Evolutionary conservation across 1,139 yeast genomes (phyloP), one percentile per base, ranked within the genome.

Genomic region (Pneumocystis canis): DNA sequence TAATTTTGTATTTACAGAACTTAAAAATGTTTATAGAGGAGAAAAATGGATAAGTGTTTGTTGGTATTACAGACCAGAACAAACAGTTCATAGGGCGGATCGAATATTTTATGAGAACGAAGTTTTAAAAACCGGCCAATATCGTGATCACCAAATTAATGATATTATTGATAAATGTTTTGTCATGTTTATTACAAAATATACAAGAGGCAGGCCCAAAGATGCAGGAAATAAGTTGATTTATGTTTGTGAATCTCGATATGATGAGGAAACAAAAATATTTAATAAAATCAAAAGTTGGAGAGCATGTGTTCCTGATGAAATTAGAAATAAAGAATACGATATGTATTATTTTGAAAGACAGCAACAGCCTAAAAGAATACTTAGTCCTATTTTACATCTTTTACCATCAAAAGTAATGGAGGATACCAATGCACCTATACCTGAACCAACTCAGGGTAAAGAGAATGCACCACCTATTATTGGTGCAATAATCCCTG

Each of bases 261-360:
- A 90, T 75, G 92, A 92, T 72, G 97, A 90, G 72, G 80, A 82
- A 64, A 95, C 87, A 70, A 89, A 88, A 72, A 85, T 85, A 33
- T 92, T 92, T 78, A 92, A 92, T 75, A 85, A 94, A 72, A 92
- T 92, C 70, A 82, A 97, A 71, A 92, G 98, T 0, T 92, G 98
- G 98, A 92, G 89, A 73, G 97, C 97, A 3, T 92, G 98, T 77
- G 80, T 92, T 68, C 98, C 98, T 0, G 98, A 92, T 74, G 98
- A 90, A 72, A 87, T 90, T 56, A 83, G 97, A 71, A 90, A 87
- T 67, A 80, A 82, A 61, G 97, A 92, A 72, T 77, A 76, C 65
- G 89, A 89, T 60, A 90, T 94, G 68, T 84, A 84, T 58, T 63
- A 70, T 64, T 77, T 74, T 70, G 78, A 75, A 30, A 69, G 71